Base-by-base conservation (phyloP, 2,329 filamentous ascomycete species). In the Calonectria pteridis region DNA sequence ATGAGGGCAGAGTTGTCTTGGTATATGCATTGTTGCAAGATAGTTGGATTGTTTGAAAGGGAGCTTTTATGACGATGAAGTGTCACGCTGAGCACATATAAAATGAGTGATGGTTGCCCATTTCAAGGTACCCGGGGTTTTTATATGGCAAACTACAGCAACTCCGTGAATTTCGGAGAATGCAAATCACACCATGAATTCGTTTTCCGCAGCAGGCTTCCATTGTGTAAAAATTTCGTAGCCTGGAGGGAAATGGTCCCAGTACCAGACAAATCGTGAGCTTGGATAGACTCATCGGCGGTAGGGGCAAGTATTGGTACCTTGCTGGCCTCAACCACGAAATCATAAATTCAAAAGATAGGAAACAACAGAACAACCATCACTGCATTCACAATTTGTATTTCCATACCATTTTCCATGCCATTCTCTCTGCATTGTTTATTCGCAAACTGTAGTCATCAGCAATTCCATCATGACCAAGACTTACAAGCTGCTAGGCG, bases 1-100 rank as follows among this genome's bases (percentile, higher is more conserved):
- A n/a, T 9, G 18, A n/a, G 7, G 0, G 18, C 40, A 46, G 2
- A 11, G 4, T 1, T 1, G 40, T n/a, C 6, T n/a, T n/a, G 20
- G 20, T 2, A 46, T 20, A 46, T 46, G 20, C 40, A 46, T 46
- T n/a, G 20, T 18, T 11, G 7, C 40, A 46, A 20, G 11, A 7
- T 46, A 14, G 7, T 46, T 6, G 20, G 10, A n/a, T 10, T n/a
- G 20, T 20, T 46, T 46, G 40, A 4, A 20, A 40, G 18, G 37
- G 7, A 40, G 16, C 16, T 40, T 3, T 40, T 40, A 2, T 40
- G 37, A 5, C 7, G 37, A 40, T 40, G 16, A 40, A 20, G 20
- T 4, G 14, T 40, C 37, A 40, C 6, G 37, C 37, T 40, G 33
- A 11, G 10, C 33, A 11, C 33, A 35, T 10, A 35, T 11, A 7